Percentiles rank a stretch among this genome's conserved stretches.
Conservation (phyloP, 2,329 filamentous ascomycete species). For the Fusarium bactridioides region DNA sequence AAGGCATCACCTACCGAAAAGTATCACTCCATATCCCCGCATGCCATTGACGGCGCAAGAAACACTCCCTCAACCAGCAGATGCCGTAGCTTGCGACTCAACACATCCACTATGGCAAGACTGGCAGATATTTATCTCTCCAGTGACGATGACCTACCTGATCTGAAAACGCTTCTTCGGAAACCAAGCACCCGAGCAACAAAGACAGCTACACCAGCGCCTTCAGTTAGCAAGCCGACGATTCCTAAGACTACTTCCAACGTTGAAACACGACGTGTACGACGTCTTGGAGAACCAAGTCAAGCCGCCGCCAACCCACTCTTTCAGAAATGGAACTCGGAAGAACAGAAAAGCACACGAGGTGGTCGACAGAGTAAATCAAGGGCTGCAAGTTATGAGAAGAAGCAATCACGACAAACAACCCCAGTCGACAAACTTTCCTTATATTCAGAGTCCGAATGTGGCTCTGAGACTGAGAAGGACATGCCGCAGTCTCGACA, state of each 20-base stretch:
- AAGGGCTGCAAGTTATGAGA: not conserved
- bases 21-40: not conserved
- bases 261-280: constrained; percentile 42
- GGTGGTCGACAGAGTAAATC: not conserved
- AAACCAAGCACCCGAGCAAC: constrained; percentile 25
- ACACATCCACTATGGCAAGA: constrained; percentile 39
- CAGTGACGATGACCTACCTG: constrained; percentile 55
- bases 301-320: constrained; percentile 42
- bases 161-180: constrained; percentile 45
- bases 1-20: constrained; percentile 9
- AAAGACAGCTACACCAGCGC: constrained; percentile 5
- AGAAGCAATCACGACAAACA: not conserved
- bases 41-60: constrained; percentile 2
- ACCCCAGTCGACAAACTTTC: not conserved
- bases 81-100: not conserved
- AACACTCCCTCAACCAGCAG: not conserved
- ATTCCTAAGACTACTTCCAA: constrained; percentile 38
- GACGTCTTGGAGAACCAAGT: constrained; percentile 40
- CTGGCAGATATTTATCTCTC: constrained; percentile 43
- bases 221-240: constrained; percentile 26
- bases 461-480: constrained; percentile 12
- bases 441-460: not conserved
- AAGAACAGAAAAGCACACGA: constrained; percentile 24
- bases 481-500: constrained; percentile 3
- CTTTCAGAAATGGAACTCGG: constrained; percentile 45